Base-by-base conservation (phyloP, 345 rosid genomes). In the Gossypium rotundifolium region DNA sequence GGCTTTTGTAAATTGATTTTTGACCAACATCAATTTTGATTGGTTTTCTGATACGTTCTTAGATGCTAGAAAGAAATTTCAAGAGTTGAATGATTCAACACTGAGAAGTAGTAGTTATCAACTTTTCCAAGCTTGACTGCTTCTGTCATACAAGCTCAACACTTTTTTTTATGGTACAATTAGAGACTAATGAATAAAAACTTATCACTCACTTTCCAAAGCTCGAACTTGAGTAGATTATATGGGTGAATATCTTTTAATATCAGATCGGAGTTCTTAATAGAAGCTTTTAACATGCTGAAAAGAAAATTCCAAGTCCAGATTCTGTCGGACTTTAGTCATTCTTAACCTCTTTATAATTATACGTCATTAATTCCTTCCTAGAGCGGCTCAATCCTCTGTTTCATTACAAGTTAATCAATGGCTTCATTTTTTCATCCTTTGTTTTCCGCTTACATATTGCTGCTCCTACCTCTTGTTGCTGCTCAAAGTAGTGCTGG, bases 401-500 rank as follows among this genome's bases (percentile, higher is more conserved):
- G 25, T 11, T 16, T 16, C 23, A 33, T 7, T 17, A 33, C 46
- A 63, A 17, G 22, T 63, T 63, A 14, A 29, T 22, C n/a, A 42
- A 42, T 75, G 77, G n/a, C 55, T 23, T 66, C 33, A 55, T 58
- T 33, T 45, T 9, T 54, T 23, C 20, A 40, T 16, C 45, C 4
- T 17, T 33, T 65, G 20, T 17, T 65, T 48, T 54, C 60, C 14
- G 54, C 55, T 63, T 66, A 9, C 29, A n/a, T 55, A 7, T 17
- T 9, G n/a, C 46, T 65, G 25, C 27, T 65, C 8, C 52, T 52
- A 53, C 23, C 38, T 42, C 29, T 51, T 2, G 45, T 49, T 23
- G 52, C 42, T 53, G 57, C 72, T 65, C 77, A 75, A 40, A 55
- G n/a, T 12, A 12, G 3, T 67, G 45, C 25, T 23, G n/a, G 57